Conservation (phyloP, 2,329 filamentous ascomycete species). For the Colletotrichum acutatum region DNA sequence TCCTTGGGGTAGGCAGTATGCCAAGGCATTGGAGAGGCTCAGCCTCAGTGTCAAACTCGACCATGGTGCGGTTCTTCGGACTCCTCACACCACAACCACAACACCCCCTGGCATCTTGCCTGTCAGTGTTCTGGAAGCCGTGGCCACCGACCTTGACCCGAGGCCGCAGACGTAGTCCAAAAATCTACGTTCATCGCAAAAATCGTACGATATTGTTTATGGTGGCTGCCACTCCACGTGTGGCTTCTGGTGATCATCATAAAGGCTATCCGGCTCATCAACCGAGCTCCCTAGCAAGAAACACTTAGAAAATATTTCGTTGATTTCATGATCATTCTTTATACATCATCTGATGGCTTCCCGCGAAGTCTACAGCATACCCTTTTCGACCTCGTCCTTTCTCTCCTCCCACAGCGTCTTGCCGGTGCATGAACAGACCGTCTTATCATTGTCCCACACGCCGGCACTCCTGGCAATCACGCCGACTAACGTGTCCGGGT, state of each 20-base stretch:
- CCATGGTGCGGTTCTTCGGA: slow-evolving; percentile 21
- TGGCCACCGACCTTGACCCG: background rate
- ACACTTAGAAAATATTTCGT: slow-evolving; percentile 13
- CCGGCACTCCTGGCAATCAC: slow-evolving; percentile 96
- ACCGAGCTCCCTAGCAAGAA: slow-evolving; percentile 12
- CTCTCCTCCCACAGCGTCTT: slow-evolving; percentile 99
- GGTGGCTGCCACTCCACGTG: slow-evolving; percentile 26
- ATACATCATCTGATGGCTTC: slow-evolving; percentile 19
- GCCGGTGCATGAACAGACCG: slow-evolving; percentile 95
- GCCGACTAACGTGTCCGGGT: slow-evolving; percentile 87
- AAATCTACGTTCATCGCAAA: slow-evolving; percentile 33
- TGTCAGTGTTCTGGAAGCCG: slow-evolving; percentile 22
- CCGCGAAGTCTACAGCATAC: slow-evolving; percentile 72
- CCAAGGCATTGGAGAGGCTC: slow-evolving; percentile 22
- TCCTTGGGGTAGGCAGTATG: slow-evolving; percentile 8
- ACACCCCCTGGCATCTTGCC: slow-evolving; percentile 1
- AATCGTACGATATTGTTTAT: slow-evolving; percentile 36
- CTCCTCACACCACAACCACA: slow-evolving; percentile 12
- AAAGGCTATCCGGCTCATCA: slow-evolving; percentile 27
- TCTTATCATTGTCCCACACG: slow-evolving; percentile 99
- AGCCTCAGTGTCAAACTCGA: slow-evolving; percentile 25
- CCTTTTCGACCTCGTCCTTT: slow-evolving; percentile 86
- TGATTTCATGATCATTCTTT: slow-evolving; percentile 15
- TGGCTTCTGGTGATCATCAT: slow-evolving; percentile 25
- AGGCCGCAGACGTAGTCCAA: slow-evolving; percentile 7